Percentiles rank a stretch among this genome's conserved stretches.
Evolutionary conservation across 495 filamentous ascomycete genomes (phyloP).

Genomic region (Zalerion maritima): DNA sequence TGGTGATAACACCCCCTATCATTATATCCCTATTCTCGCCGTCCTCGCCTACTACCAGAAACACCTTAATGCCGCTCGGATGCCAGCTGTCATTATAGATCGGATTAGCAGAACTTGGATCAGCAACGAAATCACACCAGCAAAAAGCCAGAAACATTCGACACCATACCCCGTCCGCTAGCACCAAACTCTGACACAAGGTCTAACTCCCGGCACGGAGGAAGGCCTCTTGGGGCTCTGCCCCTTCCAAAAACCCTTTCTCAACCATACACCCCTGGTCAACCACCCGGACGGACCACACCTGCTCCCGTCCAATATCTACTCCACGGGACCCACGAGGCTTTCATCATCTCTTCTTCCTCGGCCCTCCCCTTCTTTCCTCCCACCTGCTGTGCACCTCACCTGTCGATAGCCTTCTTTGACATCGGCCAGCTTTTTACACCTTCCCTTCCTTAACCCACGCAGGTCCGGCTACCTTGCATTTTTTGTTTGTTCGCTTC

Average conservation of each 20-base stretch:
- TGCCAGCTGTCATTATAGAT: constrained; percentile 33
- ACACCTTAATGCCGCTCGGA: constrained; percentile 26
- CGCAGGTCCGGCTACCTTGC: constrained; percentile 35
- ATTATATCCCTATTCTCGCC: too few relatives aligned
- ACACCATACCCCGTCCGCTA: constrained; percentile 17
- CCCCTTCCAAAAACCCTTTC: constrained; percentile 5
- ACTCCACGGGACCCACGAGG: constrained; percentile 17
- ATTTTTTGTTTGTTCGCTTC: constrained; percentile 19
- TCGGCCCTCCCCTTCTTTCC: constrained; percentile 16
- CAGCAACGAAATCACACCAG: constrained; percentile 20
- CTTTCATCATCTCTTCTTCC: constrained; percentile 14
- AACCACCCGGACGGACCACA: constrained; percentile 9
- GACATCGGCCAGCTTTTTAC: constrained; percentile 21
- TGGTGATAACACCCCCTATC: too few relatives aligned
- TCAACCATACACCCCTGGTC: constrained; percentile 15
- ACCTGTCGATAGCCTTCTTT: constrained; percentile 33
- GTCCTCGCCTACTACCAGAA: constrained; percentile 7
- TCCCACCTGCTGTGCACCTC: constrained; percentile 29
- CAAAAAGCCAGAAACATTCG: constrained; percentile 24
- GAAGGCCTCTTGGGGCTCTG: not conserved
- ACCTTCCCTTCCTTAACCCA: constrained; percentile 11
- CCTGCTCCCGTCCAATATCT: constrained; percentile 24
- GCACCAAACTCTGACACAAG: constrained; percentile 25
- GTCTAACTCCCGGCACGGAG: too few relatives aligned
- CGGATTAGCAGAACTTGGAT: constrained; percentile 31